phyloP scores from a whole-genome alignment of 1,284 basidiomycete genomes.

The Pyrrhoderma lamaoense region DNA sequence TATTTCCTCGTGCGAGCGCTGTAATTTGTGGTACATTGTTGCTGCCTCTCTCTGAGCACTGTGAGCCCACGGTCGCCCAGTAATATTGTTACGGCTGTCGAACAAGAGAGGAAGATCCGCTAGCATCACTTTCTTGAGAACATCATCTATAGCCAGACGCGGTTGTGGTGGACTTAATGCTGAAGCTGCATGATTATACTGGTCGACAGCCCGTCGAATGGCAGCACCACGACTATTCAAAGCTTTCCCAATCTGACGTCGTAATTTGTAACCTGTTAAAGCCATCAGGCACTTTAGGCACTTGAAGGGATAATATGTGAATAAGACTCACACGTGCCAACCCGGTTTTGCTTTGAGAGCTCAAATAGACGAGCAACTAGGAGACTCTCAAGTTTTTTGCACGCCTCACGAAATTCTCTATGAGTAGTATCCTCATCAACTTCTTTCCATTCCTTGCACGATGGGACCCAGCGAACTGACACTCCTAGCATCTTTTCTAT shows the following conservation, averaged over 20 bases:
- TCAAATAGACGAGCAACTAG: slow-evolving; percentile 29
- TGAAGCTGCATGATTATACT: slow-evolving; percentile 26
- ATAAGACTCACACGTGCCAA: slow-evolving; percentile 17
- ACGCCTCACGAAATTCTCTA: slow-evolving; percentile 22
- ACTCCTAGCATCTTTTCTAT: slow-evolving; percentile 23
- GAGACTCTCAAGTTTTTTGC: slow-evolving; percentile 25
- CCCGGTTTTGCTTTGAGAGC: slow-evolving; percentile 27
- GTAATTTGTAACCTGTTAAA: slow-evolving; percentile 26
- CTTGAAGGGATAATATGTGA: slow-evolving; percentile 4
- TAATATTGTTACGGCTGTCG: slow-evolving; percentile 26
- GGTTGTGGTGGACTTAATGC: slow-evolving; percentile 17
- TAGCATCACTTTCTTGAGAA: slow-evolving; percentile 29
- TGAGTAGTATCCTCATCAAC: slow-evolving; percentile 18
- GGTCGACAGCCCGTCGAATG: slow-evolving; percentile 23
- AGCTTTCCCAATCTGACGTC: slow-evolving; percentile 27
- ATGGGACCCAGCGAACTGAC: slow-evolving; percentile 21
- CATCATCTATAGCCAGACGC: slow-evolving; percentile 26
- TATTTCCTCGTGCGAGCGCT: slow-evolving; percentile 30
- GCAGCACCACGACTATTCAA: slow-evolving; percentile 24
- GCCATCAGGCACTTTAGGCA: background rate
- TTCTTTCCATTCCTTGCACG: slow-evolving; percentile 14
- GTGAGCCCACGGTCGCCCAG: slow-evolving; percentile 25
- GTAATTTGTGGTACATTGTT: slow-evolving; percentile 24
- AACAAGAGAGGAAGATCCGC: slow-evolving; percentile 32
- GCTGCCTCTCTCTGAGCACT: slow-evolving; percentile 24